Evolutionary conservation across 148 eudicot genomes (phyloP).

Genomic region (Rhododendron henanense): DNA sequence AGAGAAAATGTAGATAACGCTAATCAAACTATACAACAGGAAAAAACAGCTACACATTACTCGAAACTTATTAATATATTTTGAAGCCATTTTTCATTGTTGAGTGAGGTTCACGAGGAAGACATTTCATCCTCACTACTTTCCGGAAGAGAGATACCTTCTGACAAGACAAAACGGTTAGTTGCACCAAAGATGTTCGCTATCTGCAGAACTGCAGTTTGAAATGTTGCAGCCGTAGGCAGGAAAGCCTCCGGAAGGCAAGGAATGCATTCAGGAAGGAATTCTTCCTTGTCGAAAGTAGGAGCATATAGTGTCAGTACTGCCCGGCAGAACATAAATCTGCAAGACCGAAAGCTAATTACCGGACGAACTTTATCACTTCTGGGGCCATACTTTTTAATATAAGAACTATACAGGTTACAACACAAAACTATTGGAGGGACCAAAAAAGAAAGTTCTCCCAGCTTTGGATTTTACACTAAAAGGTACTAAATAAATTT

Average conservation of each 20-base stretch:
- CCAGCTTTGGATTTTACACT: background rate
- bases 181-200: constrained; percentile 52
- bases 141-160: constrained; percentile 24
- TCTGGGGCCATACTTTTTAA: background rate
- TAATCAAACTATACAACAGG: background rate
- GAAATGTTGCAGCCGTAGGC: constrained; percentile 47
- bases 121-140: constrained; percentile 8
- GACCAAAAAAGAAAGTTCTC: background rate
- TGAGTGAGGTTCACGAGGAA: constrained; percentile 7
- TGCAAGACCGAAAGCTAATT: constrained; percentile 26
- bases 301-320: constrained; percentile 55
- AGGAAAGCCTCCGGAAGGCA: constrained; percentile 59
- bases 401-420: background rate
- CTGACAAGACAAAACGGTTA: constrained; percentile 46
- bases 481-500: background rate
- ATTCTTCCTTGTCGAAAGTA: constrained; percentile 51
- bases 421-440: background rate
- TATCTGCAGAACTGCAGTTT: constrained; percentile 43
- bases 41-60: background rate
- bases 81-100: background rate
- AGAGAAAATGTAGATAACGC: background rate
- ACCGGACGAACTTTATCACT: background rate
- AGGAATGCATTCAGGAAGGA: constrained; percentile 67
- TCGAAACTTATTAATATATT: background rate
- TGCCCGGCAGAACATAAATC: constrained; percentile 81